A percentile compares a stretch with the other conserved stretches of the same genome.
Evolutionary conservation across 2,329 filamentous ascomycete genomes (phyloP).

Genomic region (Periconia sp.): DNA sequence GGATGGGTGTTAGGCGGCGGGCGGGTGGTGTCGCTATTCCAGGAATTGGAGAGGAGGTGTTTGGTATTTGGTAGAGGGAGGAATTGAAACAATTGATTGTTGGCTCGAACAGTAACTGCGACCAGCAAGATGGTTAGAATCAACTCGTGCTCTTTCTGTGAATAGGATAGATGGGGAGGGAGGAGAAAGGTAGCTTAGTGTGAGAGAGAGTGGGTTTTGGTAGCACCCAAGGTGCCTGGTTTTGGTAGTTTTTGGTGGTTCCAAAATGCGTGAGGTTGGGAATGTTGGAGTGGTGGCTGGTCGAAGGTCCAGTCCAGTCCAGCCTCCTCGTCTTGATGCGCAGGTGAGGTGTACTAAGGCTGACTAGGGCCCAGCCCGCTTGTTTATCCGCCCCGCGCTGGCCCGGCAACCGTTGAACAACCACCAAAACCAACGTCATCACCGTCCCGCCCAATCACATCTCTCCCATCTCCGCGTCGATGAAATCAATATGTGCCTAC

Average conservation of each 20-base stretch:
- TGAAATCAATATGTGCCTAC: too few relatives aligned
- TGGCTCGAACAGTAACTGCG: neutral
- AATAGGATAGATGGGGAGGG: neutral
- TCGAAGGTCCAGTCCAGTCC: neutral
- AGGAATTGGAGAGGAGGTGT: neutral
- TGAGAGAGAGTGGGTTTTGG: conserved; percentile 9
- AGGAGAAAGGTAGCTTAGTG: conserved; percentile 4
- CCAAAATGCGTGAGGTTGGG: neutral
- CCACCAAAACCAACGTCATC: too few relatives aligned
- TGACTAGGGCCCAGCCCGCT: too few relatives aligned
- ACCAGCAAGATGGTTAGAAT: neutral
- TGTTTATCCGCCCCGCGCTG: too few relatives aligned
- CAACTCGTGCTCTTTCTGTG: neutral
- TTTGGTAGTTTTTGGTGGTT: neutral
- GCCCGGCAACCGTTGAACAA: too few relatives aligned
- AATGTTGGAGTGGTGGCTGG: neutral
- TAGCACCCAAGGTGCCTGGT: neutral
- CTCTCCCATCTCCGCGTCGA: too few relatives aligned
- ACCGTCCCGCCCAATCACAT: too few relatives aligned
- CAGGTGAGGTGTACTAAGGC: neutral
- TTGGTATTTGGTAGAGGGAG: too few relatives aligned
- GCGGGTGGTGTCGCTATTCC: neutral
- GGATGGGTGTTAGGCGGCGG: neutral
- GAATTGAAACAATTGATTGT: too few relatives aligned
- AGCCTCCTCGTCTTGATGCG: neutral